phyloP scores from a whole-genome alignment of 306 rosid genomes.

The Crotalaria pallida region DNA sequence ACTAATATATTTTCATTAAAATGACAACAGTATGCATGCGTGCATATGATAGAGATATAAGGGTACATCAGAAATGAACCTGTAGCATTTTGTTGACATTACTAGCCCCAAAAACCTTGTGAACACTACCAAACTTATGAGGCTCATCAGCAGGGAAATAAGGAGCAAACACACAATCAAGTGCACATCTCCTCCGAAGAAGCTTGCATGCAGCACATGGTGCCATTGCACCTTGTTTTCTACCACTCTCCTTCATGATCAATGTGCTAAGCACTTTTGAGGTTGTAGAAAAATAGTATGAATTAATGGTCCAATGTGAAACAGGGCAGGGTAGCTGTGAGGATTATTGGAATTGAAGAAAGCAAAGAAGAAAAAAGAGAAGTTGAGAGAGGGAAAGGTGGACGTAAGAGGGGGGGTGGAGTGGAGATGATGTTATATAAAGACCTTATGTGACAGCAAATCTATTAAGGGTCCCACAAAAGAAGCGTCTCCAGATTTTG shows the following conservation, averaged over 20 bases:
- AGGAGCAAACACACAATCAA: constrained; percentile 90
- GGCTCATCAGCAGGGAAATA: constrained; percentile 97
- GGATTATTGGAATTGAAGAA: not conserved
- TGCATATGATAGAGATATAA: constrained; percentile 3
- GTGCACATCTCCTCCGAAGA: constrained; percentile 78
- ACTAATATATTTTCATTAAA: not conserved
- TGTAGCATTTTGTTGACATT: constrained; percentile 97
- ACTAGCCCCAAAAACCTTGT: constrained; percentile 96
- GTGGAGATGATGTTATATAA: constrained; percentile 42
- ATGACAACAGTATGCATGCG: constrained; percentile 15
- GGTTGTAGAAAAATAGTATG: not conserved
- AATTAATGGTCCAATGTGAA: not conserved
- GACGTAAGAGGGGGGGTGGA: constrained; percentile 17
- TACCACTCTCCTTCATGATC: constrained; percentile 62
- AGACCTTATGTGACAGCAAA: constrained; percentile 41
- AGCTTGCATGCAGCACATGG: constrained; percentile 99
- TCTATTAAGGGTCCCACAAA: constrained; percentile 76
- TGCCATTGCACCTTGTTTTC: constrained; percentile 75
- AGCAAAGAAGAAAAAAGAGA: not conserved
- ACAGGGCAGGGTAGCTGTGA: not conserved
- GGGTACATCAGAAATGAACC: constrained; percentile 37
- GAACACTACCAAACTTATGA: constrained; percentile 85
- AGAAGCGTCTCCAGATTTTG: constrained; percentile 66
- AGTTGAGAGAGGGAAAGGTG: constrained; percentile 18
- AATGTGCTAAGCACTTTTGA: not conserved